Conservation (phyloP, 345 rosid genomes). For the Excoecaria cochinchinensis region DNA sequence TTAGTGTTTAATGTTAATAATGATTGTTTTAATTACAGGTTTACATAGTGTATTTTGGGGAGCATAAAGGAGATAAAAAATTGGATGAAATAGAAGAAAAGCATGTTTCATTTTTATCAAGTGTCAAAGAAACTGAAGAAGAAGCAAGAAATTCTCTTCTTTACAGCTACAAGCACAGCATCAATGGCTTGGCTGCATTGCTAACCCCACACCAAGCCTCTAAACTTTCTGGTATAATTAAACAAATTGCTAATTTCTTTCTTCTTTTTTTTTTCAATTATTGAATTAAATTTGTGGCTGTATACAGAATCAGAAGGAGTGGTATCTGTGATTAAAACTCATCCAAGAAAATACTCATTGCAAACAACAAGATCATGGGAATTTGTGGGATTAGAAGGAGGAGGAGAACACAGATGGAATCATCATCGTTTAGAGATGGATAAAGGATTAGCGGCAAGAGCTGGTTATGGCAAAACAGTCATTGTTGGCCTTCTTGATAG, state of each 20-base stretch:
- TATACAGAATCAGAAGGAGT: constrained; percentile 66
- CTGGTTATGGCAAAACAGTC: constrained; percentile 62
- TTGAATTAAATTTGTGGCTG: background rate
- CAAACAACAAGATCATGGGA: constrained; percentile 94
- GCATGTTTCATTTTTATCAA: constrained; percentile 59
- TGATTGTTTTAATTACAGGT: constrained; percentile 38
- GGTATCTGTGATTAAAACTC: constrained; percentile 46
- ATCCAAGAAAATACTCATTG: constrained; percentile 48
- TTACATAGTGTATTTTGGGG: constrained; percentile 67
- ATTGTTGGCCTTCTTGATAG: constrained; percentile 77
- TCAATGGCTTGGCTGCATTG: constrained; percentile 80
- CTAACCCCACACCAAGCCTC: constrained; percentile 66
- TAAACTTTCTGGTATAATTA: constrained; percentile 56
- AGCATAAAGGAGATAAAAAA: constrained; percentile 50
- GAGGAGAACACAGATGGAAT: background rate
- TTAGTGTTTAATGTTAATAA: background rate
- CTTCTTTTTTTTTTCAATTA: background rate
- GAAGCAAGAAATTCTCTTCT: constrained; percentile 64
- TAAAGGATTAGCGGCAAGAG: constrained; percentile 38
- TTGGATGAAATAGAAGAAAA: constrained; percentile 55
- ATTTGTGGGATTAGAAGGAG: constrained; percentile 60
- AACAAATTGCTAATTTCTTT: too few species aligned
- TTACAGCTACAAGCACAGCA: constrained; percentile 86
- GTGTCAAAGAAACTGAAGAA: constrained; percentile 62
- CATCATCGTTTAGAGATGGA: constrained; percentile 6